A percentile compares a stretch with the other conserved stretches of the same genome.
phyloP scores from a whole-genome alignment of 805 yeast genomes.

The Tetrapisispora iriomotensis region DNA sequence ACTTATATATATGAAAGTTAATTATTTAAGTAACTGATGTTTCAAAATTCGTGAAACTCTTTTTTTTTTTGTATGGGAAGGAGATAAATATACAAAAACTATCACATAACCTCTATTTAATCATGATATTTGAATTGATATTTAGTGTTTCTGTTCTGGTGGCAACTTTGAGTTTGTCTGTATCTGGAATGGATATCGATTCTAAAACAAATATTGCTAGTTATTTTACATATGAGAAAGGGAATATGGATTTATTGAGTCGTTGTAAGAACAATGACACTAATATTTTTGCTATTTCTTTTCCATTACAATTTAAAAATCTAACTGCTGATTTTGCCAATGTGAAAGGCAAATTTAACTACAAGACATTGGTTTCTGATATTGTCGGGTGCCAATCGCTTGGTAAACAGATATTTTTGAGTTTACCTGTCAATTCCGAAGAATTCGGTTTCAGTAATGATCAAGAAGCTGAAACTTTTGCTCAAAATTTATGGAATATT shows the following conservation, averaged over 20 bases:
- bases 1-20: no score
- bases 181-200: constrained; percentile 27
- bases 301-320: constrained; percentile 52
- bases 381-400: constrained; percentile 62
- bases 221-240: constrained; percentile 88
- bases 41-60: no score
- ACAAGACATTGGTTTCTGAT: constrained; percentile 51
- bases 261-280: constrained; percentile 64
- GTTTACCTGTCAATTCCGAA: constrained; percentile 62
- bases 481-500: constrained; percentile 49
- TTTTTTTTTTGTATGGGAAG: no score
- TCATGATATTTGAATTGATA: not conserved
- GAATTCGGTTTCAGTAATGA: constrained; percentile 82
- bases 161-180: not conserved
- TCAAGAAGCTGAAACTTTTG: constrained; percentile 59
- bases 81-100: not conserved
- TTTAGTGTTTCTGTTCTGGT: not conserved
- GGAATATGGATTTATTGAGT: constrained; percentile 37
- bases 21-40: no score
- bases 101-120: no score
- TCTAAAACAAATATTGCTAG: constrained; percentile 55
- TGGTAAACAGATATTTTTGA: constrained; percentile 68
- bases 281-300: constrained; percentile 64
- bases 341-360: constrained; percentile 35
- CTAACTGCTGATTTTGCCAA: constrained; percentile 47